These are phyloP conservation scores for Diaporthe ampelina DNA, from an alignment of 2,329 filamentous ascomycete genomes.

Conservation along the genomic window DNA sequence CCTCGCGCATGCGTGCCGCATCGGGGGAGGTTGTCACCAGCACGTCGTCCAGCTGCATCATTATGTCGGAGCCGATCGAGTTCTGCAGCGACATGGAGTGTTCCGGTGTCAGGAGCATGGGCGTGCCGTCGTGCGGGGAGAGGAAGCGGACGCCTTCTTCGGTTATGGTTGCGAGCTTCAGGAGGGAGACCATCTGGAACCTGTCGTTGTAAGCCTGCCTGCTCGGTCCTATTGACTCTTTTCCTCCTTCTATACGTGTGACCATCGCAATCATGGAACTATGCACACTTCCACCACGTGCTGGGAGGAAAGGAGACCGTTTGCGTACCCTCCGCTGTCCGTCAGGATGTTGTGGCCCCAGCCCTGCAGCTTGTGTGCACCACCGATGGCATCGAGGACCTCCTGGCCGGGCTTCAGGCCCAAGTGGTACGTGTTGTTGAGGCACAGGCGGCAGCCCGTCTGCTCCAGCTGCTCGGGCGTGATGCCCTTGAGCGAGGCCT, in stretches of 20 bases:
- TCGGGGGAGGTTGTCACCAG: conserved; percentile 97
- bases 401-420: conserved; percentile 95
- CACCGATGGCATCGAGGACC: conserved; percentile 87
- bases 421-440: conserved; percentile 99
- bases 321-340: conserved; percentile 75
- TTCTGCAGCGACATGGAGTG: conserved; percentile 97
- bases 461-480: conserved; percentile 93
- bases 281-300: not conserved
- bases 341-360: conserved; percentile 97
- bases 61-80: conserved; percentile 97
- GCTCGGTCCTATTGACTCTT: not conserved
- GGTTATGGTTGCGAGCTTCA: conserved; percentile 93
- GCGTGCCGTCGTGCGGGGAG: conserved; percentile 94
- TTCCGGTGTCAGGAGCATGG: conserved; percentile 97
- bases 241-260: not conserved
- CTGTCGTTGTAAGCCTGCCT: conserved; percentile 60
- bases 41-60: conserved; percentile 99
- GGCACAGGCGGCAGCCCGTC: conserved; percentile 88
- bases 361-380: conserved; percentile 93
- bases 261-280: not conserved
- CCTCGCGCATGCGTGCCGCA: conserved; percentile 87
- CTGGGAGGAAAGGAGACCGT: not conserved
- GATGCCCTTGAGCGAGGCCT: conserved; percentile 93
- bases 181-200: conserved; percentile 98
- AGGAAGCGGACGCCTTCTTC: conserved; percentile 96